These are phyloP conservation scores for Dryas octopetala DNA, from an alignment of 306 rosid species.

Conservation along the genomic window DNA sequence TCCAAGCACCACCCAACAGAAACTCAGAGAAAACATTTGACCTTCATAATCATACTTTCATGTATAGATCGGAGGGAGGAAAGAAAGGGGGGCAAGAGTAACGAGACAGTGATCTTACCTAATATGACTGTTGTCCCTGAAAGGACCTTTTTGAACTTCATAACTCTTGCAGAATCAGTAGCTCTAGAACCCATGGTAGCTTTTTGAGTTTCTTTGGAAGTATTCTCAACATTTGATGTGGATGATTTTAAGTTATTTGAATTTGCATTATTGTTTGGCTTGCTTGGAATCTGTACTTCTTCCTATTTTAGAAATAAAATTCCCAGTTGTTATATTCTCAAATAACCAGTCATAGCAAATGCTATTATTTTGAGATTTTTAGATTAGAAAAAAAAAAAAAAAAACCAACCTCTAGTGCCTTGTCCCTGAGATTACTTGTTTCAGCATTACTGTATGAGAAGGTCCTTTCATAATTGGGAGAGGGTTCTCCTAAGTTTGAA, in stretches of 20 bases:
- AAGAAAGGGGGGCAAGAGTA: conserved; percentile 3
- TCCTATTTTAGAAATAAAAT: conserved; percentile 53
- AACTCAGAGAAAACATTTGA: background rate
- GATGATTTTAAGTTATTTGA: conserved; percentile 48
- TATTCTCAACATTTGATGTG: conserved; percentile 36
- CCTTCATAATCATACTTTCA: background rate
- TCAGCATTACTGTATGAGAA: conserved; percentile 56
- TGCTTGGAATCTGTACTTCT: conserved; percentile 45
- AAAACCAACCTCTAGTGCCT: conserved; percentile 53
- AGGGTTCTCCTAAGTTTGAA: conserved; percentile 36
- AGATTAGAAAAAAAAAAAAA: conserved; percentile 9
- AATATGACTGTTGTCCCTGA: conserved; percentile 68
- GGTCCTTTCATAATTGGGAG: conserved; percentile 62
- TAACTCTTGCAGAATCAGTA: conserved; percentile 84
- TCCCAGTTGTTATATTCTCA: conserved; percentile 20
- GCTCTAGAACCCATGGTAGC: conserved; percentile 72
- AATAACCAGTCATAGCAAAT: background rate
- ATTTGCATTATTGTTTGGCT: conserved; percentile 32
- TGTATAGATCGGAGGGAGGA: background rate
- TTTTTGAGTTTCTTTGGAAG: conserved; percentile 55
- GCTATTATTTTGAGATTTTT: background rate
- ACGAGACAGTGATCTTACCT: conserved; percentile 47
- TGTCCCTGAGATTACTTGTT: conserved; percentile 49
- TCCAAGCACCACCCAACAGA: background rate
- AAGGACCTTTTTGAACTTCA: conserved; percentile 77